phyloP scores from a whole-genome alignment of 441 rosid genomes.

The Gossypium lobatum region DNA sequence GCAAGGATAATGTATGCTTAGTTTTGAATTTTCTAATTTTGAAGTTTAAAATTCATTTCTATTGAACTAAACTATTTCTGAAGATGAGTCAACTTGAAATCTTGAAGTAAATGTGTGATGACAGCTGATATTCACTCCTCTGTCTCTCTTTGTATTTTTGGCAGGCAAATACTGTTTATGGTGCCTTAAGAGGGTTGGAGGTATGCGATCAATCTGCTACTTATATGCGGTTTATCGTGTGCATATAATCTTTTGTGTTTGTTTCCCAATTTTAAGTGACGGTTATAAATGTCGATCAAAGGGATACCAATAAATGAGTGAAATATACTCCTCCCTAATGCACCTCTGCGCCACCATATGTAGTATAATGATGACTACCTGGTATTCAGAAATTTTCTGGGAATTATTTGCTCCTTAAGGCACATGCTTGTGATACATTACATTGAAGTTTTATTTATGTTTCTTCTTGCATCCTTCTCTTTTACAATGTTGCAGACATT shows the following conservation, averaged over 20 bases:
- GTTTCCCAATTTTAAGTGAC: slow-evolving; percentile 1
- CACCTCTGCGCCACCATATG: not conserved
- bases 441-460: not conserved
- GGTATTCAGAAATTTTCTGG: not conserved
- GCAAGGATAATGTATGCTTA: not conserved
- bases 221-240: not conserved
- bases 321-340: not conserved
- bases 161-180: slow-evolving; percentile 85
- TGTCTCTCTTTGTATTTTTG: slow-evolving; percentile 13
- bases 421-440: not conserved
- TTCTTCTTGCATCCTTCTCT: slow-evolving; percentile 11
- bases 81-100: not conserved
- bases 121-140: not conserved
- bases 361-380: not conserved
- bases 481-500: slow-evolving; percentile 58
- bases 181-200: slow-evolving; percentile 90
- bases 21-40: not conserved
- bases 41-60: not conserved
- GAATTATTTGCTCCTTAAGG: not conserved
- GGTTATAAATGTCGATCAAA: not conserved
- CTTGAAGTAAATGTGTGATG: not conserved
- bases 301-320: not conserved
- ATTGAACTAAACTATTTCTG: not conserved
- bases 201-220: slow-evolving; percentile 29
- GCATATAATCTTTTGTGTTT: not conserved